Evolutionary conservation across 495 filamentous ascomycete genomes (phyloP).

Genomic region (Neurospora africana): DNA sequence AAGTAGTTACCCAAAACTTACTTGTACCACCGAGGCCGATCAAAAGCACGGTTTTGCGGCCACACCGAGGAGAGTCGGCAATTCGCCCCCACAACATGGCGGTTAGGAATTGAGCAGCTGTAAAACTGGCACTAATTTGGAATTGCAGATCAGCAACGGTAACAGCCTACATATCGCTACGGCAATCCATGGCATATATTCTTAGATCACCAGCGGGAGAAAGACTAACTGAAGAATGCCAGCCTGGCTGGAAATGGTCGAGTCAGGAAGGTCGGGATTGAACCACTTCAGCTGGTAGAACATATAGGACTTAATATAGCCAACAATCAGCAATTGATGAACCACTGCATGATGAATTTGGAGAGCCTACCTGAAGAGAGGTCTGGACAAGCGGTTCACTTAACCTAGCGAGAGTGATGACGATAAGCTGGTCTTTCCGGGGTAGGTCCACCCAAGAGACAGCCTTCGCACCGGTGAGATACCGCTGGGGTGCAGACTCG

Average conservation of each 20-base stretch:
- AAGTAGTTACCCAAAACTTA: constrained; percentile 8
- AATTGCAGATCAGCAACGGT: background rate
- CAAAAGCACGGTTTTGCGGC: constrained; percentile 67
- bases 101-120: constrained; percentile 72
- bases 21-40: constrained; percentile 62
- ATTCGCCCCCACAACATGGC: constrained; percentile 76
- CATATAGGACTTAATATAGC: constrained; percentile 48
- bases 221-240: constrained; percentile 51
- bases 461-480: constrained; percentile 13
- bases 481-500: background rate
- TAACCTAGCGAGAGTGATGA: constrained; percentile 63
- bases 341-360: background rate
- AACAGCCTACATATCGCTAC: background rate
- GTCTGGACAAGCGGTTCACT: constrained; percentile 74
- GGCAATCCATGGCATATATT: background rate
- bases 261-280: constrained; percentile 50
- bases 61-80: constrained; percentile 58
- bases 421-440: constrained; percentile 60
- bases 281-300: constrained; percentile 71
- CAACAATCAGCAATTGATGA: background rate
- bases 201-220: background rate
- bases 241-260: constrained; percentile 64
- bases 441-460: constrained; percentile 63
- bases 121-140: constrained; percentile 50
- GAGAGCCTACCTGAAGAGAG: constrained; percentile 46